These are phyloP conservation scores for Chaetomium olivaceum DNA, from an alignment of 2,329 filamentous ascomycete species.

Conservation along the genomic window DNA sequence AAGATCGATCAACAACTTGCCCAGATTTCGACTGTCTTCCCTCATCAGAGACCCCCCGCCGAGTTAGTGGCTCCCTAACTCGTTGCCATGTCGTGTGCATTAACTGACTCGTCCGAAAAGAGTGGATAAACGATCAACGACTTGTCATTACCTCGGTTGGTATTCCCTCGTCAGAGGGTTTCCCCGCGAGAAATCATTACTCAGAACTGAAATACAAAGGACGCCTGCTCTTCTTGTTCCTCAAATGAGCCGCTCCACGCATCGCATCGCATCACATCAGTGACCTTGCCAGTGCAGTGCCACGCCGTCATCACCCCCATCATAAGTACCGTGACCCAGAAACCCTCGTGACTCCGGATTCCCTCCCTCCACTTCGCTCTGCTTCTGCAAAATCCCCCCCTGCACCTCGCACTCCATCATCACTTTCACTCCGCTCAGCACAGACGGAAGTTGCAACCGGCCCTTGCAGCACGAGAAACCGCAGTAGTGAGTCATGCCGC, in stretches of 20 bases:
- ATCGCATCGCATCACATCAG: too few species aligned
- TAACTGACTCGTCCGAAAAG: not conserved
- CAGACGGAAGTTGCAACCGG: conserved; percentile 8
- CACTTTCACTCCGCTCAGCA: conserved; percentile 1
- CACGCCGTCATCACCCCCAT: not conserved
- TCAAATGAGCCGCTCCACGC: not conserved
- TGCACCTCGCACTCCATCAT: not conserved
- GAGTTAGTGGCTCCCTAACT: too few species aligned
- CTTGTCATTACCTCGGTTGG: not conserved
- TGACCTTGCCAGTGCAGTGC: too few species aligned
- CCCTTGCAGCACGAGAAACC: conserved; percentile 13
- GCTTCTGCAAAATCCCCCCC: not conserved
- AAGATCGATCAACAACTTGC: too few species aligned
- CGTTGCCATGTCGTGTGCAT: too few species aligned
- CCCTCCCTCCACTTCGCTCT: not conserved
- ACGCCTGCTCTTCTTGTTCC: not conserved
- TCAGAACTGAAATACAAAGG: not conserved
- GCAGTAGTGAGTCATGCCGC: conserved; percentile 1
- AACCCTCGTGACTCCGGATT: not conserved
- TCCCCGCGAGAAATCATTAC: not conserved
- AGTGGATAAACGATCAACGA: not conserved
- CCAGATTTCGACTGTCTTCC: too few species aligned
- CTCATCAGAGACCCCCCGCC: too few species aligned
- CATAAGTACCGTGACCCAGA: not conserved
- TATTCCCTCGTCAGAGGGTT: not conserved